Conservation (phyloP, 306 rosid species). For the Glycine soja region DNA sequence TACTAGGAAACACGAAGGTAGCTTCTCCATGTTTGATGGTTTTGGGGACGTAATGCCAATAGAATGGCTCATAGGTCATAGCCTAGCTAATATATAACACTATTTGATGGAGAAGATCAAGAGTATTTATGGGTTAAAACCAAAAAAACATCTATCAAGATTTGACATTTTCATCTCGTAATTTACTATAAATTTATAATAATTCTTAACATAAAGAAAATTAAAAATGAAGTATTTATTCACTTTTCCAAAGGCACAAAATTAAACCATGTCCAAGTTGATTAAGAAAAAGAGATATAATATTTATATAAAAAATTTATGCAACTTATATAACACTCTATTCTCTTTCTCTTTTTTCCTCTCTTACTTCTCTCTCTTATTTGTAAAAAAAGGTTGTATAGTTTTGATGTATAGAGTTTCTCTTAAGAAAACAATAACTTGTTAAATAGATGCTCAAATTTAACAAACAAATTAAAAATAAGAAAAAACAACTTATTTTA, state of each 20-base stretch:
- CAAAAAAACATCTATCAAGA: background rate
- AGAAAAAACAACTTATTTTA: conserved; percentile 6
- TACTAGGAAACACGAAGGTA: too few relatives aligned
- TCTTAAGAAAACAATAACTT: background rate
- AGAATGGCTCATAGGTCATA: too few relatives aligned
- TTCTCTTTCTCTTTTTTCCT: too few relatives aligned
- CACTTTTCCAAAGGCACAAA: background rate
- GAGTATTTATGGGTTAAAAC: background rate
- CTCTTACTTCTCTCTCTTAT: background rate
- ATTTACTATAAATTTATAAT: background rate
- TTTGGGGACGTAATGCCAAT: too few relatives aligned
- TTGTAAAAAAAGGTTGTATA: background rate
- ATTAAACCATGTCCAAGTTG: background rate
- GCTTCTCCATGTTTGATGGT: too few relatives aligned
- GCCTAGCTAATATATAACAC: background rate
- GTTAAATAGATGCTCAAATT: background rate
- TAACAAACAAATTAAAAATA: background rate
- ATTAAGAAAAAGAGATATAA: background rate
- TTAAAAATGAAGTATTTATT: background rate
- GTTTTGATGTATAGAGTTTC: background rate
- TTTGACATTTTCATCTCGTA: background rate
- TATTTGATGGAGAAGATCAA: conserved; percentile 17
- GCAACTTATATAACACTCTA: background rate
- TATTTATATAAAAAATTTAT: background rate
- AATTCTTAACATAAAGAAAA: background rate